Evolutionary conservation across 1,139 yeast genomes (phyloP).

Genomic region (Diutina rugosa): DNA sequence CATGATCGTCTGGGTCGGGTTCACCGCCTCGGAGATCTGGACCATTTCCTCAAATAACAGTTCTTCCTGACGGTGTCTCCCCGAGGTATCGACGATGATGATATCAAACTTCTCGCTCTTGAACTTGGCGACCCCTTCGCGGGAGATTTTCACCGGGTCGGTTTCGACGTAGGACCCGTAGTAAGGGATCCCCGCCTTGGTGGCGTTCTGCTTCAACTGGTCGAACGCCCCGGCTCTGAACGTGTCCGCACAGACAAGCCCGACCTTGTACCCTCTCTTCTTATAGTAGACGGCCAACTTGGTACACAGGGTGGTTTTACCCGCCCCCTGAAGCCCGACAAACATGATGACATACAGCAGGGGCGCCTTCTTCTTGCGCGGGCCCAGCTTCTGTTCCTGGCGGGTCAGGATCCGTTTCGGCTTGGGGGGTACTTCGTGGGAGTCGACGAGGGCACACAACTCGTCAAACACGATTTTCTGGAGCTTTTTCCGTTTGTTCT

Average conservation of each 20-base stretch:
- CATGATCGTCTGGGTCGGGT: slow-evolving; percentile 93
- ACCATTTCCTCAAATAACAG: slow-evolving; percentile 91
- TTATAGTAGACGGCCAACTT: slow-evolving; percentile 91
- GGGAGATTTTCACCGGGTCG: slow-evolving; percentile 87
- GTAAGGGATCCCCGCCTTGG: slow-evolving; percentile 86
- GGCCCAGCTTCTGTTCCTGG: slow-evolving; percentile 11
- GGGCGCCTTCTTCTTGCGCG: slow-evolving; percentile 13
- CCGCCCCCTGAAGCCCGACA: slow-evolving; percentile 98
- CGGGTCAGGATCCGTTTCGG: slow-evolving; percentile 49
- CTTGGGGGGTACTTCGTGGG: slow-evolving; percentile 55
- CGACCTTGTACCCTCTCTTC: slow-evolving; percentile 87
- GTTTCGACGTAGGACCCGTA: slow-evolving; percentile 93
- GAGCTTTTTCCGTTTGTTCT: slow-evolving; percentile 62
- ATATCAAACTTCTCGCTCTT: slow-evolving; percentile 85
- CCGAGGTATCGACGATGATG: slow-evolving; percentile 94
- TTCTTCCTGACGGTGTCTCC: slow-evolving; percentile 93
- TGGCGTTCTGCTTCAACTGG: slow-evolving; percentile 94
- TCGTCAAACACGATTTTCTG: slow-evolving; percentile 94
- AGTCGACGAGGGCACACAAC: slow-evolving; percentile 72
- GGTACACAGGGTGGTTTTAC: slow-evolving; percentile 96
- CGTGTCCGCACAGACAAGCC: slow-evolving; percentile 96
- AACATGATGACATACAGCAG: slow-evolving; percentile 69
- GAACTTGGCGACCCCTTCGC: slow-evolving; percentile 85
- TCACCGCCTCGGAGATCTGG: slow-evolving; percentile 74
- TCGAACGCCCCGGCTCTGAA: slow-evolving; percentile 99